Percentiles rank a stretch among this genome's conserved stretches.
Conservation (phyloP, 2,329 filamentous ascomycete genomes). For the Fusarium sulawesiense region DNA sequence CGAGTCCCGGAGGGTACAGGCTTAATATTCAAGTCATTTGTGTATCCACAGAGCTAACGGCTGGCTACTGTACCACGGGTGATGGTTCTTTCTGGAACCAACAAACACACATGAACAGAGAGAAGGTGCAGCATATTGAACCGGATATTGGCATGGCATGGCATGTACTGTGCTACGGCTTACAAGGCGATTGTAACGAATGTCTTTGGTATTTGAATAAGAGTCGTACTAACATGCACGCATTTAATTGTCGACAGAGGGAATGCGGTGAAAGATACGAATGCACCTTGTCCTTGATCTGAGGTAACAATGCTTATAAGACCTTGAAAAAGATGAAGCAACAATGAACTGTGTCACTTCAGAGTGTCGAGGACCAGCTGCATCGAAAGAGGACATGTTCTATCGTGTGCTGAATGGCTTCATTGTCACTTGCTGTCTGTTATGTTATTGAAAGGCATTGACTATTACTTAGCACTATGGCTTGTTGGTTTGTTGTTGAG, state of each 20-base stretch:
- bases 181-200: not conserved
- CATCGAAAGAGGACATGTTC: not conserved
- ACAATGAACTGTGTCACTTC: slow-evolving; percentile 11
- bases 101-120: not conserved
- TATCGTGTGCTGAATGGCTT: not conserved
- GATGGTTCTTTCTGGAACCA: not conserved
- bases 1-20: not conserved
- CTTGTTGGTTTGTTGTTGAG: not conserved
- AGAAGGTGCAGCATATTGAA: slow-evolving; percentile 2
- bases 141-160: slow-evolving; percentile 17
- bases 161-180: not conserved
- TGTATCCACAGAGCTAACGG: slow-evolving; percentile 1
- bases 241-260: not conserved
- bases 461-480: not conserved
- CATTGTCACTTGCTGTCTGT: not conserved
- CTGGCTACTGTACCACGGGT: not conserved
- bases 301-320: slow-evolving; percentile 23
- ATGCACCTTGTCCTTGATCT: slow-evolving; percentile 32
- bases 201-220: not conserved
- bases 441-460: not conserved
- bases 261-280: slow-evolving; percentile 29
- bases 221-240: not conserved
- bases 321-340: slow-evolving; percentile 31
- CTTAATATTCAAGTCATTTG: not conserved
- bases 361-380: not conserved